Evolutionary conservation across 2,329 filamentous ascomycete species (phyloP), one percentile per base, ranked within the genome.

Genomic region (Ascocoryne sarcoides): DNA sequence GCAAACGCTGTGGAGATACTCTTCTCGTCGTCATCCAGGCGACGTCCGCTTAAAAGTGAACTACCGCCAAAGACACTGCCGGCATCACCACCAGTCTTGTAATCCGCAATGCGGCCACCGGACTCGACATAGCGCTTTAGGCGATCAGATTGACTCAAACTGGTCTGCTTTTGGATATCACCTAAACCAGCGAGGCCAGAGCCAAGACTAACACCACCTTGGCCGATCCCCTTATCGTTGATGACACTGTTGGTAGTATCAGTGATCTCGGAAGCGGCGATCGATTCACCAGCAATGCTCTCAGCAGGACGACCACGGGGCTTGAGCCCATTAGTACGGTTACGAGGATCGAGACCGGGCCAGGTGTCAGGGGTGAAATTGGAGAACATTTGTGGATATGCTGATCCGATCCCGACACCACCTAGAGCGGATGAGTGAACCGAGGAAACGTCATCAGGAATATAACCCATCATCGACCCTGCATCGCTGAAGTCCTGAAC

Each of bases 1-100:
- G 90, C 89, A 66, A 96, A 98, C 36, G 89, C 89, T 38, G 92
- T 96, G 58, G 87, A 95, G 56, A 96, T 79, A 64, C 90, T 96
- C 65, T 92, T 87, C 57, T 92, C 87, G 60, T 96, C 92, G 52
- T 98, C 92, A 52, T 98, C 92, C 82, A 78, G 38, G 28, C 59
- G 59, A 18, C 58, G 54, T 30, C 54, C 56, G 49, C 56, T 53
- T 15, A 61, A 38, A 34, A 60, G 65, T 29, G 67, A 70, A 54
- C 81, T 82, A 43, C 66, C 69, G 39, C 76, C 80, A 57, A 76
- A 86, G 38, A 81, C 77, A 60, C 80, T 85, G 48, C 74, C 70
- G 19, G 70, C 71, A 32, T 77, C 78, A 47, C 68, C 68, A 47
- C 68, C 68, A 33, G 62, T 58, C 46, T 68, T 69, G 54, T 71